Evolutionary conservation across 2,329 filamentous ascomycete species (phyloP).

Genomic region (Aspergillus sp.): DNA sequence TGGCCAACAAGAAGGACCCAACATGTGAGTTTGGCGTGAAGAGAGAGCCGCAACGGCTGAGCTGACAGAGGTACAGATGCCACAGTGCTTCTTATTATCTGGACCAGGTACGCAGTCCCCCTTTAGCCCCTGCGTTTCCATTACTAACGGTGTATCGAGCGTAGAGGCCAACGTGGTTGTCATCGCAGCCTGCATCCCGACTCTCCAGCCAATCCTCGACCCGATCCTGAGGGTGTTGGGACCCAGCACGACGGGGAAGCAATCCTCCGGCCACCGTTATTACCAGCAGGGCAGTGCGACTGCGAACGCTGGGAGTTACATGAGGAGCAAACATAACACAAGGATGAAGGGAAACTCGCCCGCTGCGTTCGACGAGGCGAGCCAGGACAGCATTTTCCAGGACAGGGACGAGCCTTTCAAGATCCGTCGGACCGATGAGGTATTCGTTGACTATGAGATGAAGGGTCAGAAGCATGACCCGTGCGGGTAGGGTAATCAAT

Average conservation of each 20-base stretch:
- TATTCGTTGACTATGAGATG: slow-evolving; percentile 13
- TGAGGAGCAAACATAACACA: background rate
- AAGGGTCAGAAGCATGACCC: slow-evolving; percentile 1
- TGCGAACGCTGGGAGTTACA: slow-evolving; percentile 5
- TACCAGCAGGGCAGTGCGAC: slow-evolving; percentile 2
- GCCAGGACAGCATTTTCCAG: slow-evolving; percentile 12
- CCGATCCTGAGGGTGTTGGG: too few species aligned
- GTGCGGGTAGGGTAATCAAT: too few species aligned
- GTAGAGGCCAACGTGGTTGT: slow-evolving; percentile 25
- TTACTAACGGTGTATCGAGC: slow-evolving; percentile 6
- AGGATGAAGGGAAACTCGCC: slow-evolving; percentile 1
- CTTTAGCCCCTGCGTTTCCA: background rate
- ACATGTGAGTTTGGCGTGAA: slow-evolving; percentile 16
- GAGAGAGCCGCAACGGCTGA: too few species aligned
- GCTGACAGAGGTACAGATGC: slow-evolving; percentile 23
- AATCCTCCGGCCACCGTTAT: slow-evolving; percentile 4
- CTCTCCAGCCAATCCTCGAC: slow-evolving; percentile 23
- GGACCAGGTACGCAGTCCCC: slow-evolving; percentile 34
- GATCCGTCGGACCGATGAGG: slow-evolving; percentile 15
- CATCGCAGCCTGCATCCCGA: slow-evolving; percentile 27
- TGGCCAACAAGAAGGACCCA: slow-evolving; percentile 20
- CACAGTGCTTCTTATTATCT: slow-evolving; percentile 35
- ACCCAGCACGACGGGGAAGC: slow-evolving; percentile 9
- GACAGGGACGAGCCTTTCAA: slow-evolving; percentile 1
- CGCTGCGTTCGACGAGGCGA: slow-evolving; percentile 5